Conservation (phyloP, 306 rosid species). For the Lithocarpus polystachyus region DNA sequence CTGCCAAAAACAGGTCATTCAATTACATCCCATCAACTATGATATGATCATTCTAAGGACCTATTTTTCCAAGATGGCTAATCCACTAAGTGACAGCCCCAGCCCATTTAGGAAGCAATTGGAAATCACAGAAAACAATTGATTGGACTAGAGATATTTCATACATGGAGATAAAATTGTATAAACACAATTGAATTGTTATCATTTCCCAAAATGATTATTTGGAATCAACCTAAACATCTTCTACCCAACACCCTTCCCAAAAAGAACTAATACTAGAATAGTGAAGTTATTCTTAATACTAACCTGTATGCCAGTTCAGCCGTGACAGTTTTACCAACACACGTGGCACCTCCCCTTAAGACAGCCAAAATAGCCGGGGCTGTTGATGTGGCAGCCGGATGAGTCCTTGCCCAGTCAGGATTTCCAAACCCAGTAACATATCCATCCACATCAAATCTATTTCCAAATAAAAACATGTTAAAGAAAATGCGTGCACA, state of each 20-base stretch:
- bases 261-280: not conserved
- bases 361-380: constrained; percentile 60
- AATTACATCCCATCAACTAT: constrained; percentile 7
- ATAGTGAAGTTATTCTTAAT: not conserved
- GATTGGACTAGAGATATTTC: not conserved
- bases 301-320: constrained; percentile 92
- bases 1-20: constrained; percentile 21
- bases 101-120: not conserved
- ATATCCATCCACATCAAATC: constrained; percentile 79
- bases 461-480: constrained; percentile 13
- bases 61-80: not conserved
- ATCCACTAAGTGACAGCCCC: not conserved
- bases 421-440: constrained; percentile 89
- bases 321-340: constrained; percentile 90
- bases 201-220: not conserved
- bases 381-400: constrained; percentile 68
- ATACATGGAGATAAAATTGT: not conserved
- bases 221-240: not conserved
- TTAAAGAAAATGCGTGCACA: not conserved
- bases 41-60: not conserved
- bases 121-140: not conserved
- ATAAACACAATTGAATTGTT: not conserved
- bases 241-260: not conserved
- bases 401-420: constrained; percentile 90
- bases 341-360: constrained; percentile 71